Conservation (phyloP, 768 basidiomycete species). For the Calocera cornea region DNA sequence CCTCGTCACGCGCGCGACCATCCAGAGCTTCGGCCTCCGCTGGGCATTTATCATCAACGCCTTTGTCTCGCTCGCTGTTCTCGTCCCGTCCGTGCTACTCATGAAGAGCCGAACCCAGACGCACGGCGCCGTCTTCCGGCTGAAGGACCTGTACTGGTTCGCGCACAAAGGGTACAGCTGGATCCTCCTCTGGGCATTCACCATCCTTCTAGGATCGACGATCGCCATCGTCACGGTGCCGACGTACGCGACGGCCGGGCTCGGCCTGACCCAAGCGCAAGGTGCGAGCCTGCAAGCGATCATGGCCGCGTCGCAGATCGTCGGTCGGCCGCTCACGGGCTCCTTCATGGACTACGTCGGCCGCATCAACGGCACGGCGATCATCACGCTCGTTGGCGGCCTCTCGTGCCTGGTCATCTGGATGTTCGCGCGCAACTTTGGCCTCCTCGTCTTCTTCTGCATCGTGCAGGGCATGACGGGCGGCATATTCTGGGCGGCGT, state of each 20-base stretch:
- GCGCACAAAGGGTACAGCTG: constrained; percentile 22
- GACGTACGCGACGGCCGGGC: constrained; percentile 22
- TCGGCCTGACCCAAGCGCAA: constrained; percentile 22
- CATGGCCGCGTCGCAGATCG: constrained; percentile 24
- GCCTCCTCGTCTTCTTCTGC: constrained; percentile 22
- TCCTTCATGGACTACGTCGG: constrained; percentile 21
- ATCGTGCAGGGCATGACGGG: constrained; percentile 20
- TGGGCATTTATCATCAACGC: constrained; percentile 25
- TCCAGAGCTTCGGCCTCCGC: constrained; percentile 18
- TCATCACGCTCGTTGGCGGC: constrained; percentile 22
- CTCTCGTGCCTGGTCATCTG: constrained; percentile 23
- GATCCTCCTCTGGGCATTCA: constrained; percentile 21
- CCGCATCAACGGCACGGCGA: constrained; percentile 21
- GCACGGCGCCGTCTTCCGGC: constrained; percentile 19
- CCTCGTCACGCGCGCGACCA: constrained; percentile 11
- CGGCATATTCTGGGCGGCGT: constrained; percentile 16
- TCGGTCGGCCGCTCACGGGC: constrained; percentile 23
- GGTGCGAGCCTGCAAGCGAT: constrained; percentile 24
- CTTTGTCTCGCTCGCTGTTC: constrained; percentile 18
- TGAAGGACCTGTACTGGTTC: constrained; percentile 19
- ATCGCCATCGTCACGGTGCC: constrained; percentile 23
- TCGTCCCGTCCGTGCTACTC: constrained; percentile 20
- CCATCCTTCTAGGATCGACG: constrained; percentile 23
- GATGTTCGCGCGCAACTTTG: constrained; percentile 22
- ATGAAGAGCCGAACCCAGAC: constrained; percentile 20